Evolutionary conservation across 1,284 basidiomycete genomes (phyloP).

Genomic region (Ceratobasidium sp.): DNA sequence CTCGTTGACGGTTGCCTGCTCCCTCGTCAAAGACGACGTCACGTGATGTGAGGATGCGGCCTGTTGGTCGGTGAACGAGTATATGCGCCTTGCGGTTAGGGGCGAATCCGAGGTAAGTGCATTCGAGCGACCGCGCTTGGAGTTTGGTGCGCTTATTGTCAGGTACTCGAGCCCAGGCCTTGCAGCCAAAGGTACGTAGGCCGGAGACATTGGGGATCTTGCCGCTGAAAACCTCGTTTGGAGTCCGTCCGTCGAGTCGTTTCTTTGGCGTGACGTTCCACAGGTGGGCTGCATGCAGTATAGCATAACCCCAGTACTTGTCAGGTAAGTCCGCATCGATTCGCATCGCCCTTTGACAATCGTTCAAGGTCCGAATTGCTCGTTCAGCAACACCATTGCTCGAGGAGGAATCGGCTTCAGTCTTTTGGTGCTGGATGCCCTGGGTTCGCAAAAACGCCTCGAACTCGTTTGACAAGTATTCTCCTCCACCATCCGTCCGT

Average conservation of each 20-base stretch:
- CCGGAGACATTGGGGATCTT: slow-evolving; percentile 20
- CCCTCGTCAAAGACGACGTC: slow-evolving; percentile 32
- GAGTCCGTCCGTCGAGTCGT: slow-evolving; percentile 14
- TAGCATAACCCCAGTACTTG: slow-evolving; percentile 29
- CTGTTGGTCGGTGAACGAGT: background rate
- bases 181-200: slow-evolving; percentile 26
- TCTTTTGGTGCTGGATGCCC: slow-evolving; percentile 52
- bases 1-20: background rate
- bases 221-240: slow-evolving; percentile 19
- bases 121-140: slow-evolving; percentile 9
- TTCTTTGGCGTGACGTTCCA: slow-evolving; percentile 28
- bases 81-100: slow-evolving; percentile 25
- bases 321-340: slow-evolving; percentile 13
- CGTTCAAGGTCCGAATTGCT: slow-evolving; percentile 26
- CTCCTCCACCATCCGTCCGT: slow-evolving; percentile 52
- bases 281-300: slow-evolving; percentile 18
- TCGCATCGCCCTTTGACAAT: slow-evolving; percentile 14
- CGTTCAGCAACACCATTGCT: slow-evolving; percentile 30
- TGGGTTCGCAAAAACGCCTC: slow-evolving; percentile 40
- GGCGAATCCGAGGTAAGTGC: slow-evolving; percentile 17
- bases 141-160: slow-evolving; percentile 28
- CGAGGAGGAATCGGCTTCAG: slow-evolving; percentile 29
- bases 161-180: slow-evolving; percentile 26
- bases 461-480: slow-evolving; percentile 50
- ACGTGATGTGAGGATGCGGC: slow-evolving; percentile 15